A percentile compares a stretch with the other conserved stretches of the same genome.
phyloP scores from a whole-genome alignment of 192 early-diverging fungal species.

The Rhizoclosmatium sp. region DNA sequence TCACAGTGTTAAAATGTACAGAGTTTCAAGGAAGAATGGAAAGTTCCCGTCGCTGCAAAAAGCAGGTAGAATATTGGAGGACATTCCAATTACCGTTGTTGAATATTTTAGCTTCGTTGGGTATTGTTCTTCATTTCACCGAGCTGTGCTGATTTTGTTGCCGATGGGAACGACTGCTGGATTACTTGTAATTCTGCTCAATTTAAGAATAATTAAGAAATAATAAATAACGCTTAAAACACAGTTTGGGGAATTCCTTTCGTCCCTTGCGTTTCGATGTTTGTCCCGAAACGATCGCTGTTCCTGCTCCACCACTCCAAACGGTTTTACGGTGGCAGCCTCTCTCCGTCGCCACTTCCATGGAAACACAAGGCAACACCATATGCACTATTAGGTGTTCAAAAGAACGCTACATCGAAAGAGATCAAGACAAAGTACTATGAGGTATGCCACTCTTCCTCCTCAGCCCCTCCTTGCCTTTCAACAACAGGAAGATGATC shows the following conservation, averaged over 20 bases:
- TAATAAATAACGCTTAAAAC: no score
- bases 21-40: background rate
- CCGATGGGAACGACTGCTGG: background rate
- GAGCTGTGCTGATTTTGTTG: background rate
- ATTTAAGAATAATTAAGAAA: no score
- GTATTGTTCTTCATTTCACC: no score
- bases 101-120: no score
- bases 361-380: slow-evolving; percentile 13
- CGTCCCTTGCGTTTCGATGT: background rate
- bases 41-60: background rate
- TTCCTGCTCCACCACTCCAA: background rate
- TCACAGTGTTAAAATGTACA: background rate
- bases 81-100: no score
- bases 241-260: background rate
- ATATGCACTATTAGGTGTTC: slow-evolving; percentile 9
- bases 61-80: background rate
- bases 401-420: background rate
- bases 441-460: slow-evolving; percentile 11
- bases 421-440: slow-evolving; percentile 14
- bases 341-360: slow-evolving; percentile 11
- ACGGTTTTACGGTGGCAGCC: background rate
- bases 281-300: no score
- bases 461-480: background rate
- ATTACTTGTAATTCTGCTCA: no score
- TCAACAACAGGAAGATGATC: background rate